These are phyloP conservation scores for Ustilago sp. DNA, from an alignment of 1,284 basidiomycete genomes.

Conservation along the genomic window DNA sequence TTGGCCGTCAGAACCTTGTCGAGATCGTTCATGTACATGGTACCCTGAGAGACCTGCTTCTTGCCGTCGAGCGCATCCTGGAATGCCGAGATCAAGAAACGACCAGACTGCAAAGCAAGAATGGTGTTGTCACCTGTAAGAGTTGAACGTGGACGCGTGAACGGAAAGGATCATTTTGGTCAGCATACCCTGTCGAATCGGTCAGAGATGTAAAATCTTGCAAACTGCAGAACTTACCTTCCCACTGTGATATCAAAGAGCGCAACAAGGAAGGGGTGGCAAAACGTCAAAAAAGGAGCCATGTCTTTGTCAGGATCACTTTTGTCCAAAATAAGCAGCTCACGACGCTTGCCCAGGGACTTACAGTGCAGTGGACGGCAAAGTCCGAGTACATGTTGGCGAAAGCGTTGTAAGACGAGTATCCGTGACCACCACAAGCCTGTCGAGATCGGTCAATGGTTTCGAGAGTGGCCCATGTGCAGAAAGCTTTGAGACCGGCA, in stretches of 20 bases:
- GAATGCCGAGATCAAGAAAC: conserved; percentile 73
- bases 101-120: conserved; percentile 73
- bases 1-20: conserved; percentile 70
- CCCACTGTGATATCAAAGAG: conserved; percentile 8
- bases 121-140: conserved; percentile 72
- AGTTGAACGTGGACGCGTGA: no score
- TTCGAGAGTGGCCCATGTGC: conserved; percentile 74
- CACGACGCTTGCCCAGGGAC: background rate
- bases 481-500: conserved; percentile 75
- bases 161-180: background rate
- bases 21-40: conserved; percentile 72
- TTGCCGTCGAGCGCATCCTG: conserved; percentile 72
- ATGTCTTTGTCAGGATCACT: background rate
- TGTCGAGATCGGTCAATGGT: conserved; percentile 74
- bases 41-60: conserved; percentile 68
- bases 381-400: conserved; percentile 73
- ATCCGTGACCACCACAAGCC: conserved; percentile 75
- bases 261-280: background rate
- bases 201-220: background rate
- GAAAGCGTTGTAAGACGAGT: conserved; percentile 74
- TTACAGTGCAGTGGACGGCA: conserved; percentile 70
- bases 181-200: background rate
- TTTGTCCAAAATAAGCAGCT: no score
- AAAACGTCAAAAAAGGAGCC: background rate
- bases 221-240: conserved; percentile 5